Evolutionary conservation across 202 grass and related monocot genomes (phyloP), one percentile per base, ranked within the genome.

Genomic region (Alloteropsis angusta): DNA sequence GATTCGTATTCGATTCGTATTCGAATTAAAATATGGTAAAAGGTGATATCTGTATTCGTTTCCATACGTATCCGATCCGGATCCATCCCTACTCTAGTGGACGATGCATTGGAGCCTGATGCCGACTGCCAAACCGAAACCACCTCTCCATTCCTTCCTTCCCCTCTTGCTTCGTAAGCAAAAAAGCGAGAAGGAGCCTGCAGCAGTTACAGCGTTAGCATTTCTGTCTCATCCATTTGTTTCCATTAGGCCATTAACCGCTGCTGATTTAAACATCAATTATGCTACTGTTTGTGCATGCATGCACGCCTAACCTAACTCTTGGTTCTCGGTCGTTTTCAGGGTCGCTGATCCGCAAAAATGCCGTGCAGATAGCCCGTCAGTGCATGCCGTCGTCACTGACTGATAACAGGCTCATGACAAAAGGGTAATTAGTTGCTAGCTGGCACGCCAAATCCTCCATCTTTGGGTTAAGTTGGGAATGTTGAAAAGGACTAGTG

Each of bases 41-140:
- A n/a, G n/a, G n/a, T n/a, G n/a, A n/a, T n/a, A n/a, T n/a, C n/a
- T n/a, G n/a, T n/a, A n/a, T n/a, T n/a, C n/a, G n/a, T n/a, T n/a
- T n/a, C n/a, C n/a, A n/a, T n/a, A n/a, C n/a, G n/a, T n/a, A n/a
- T n/a, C n/a, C n/a, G n/a, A n/a, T n/a, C n/a, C n/a, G n/a, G n/a
- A n/a, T n/a, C n/a, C n/a, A n/a, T n/a, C n/a, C n/a, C n/a, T n/a
- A n/a, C 28, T 3, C 0, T 55, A n/a, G 60, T 68, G 53, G 59
- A 36, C 35, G 12, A n/a, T 30, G 25, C 1, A 65, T 11, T 42
- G 37, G 73, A 36, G 41, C 34, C 7, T 21, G 86, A 88, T 54
- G 62, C 28, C 16, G 86, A 88, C 75, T 1, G 43, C 18, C 15
- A 7, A 83, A 68, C 85, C 43, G 85, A 83, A 66, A 52, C 37